phyloP scores from a whole-genome alignment of 306 rosid species.

The Acacia crassicarpa region DNA sequence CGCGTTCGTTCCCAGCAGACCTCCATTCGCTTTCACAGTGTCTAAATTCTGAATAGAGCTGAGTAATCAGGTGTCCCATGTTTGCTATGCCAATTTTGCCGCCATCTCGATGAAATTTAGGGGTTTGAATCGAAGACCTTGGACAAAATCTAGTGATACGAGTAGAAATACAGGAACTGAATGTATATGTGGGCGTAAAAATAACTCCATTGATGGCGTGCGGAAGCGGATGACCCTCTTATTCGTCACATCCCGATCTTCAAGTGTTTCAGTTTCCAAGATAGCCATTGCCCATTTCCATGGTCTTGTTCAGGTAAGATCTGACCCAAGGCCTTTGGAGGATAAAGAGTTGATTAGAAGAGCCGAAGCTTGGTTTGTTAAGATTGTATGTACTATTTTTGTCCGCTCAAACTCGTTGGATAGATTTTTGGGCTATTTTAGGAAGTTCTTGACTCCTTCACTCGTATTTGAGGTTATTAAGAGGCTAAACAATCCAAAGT shows the following conservation, averaged over 20 bases:
- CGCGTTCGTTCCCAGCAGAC: slow-evolving; percentile 45
- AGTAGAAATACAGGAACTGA: slow-evolving; percentile 4
- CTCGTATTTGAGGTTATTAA: slow-evolving; percentile 67
- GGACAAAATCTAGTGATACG: background rate
- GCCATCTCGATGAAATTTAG: slow-evolving; percentile 38
- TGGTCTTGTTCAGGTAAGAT: slow-evolving; percentile 39
- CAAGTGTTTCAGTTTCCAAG: slow-evolving; percentile 53
- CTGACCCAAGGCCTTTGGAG: slow-evolving; percentile 32
- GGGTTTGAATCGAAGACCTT: slow-evolving; percentile 27
- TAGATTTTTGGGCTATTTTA: slow-evolving; percentile 46
- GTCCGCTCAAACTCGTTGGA: slow-evolving; percentile 52
- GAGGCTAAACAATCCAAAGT: slow-evolving; percentile 54
- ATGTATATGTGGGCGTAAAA: slow-evolving; percentile 29
- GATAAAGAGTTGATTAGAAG: slow-evolving; percentile 47
- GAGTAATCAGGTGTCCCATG: slow-evolving; percentile 18
- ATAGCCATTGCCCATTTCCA: slow-evolving; percentile 45
- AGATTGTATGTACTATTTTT: slow-evolving; percentile 70
- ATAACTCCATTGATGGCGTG: slow-evolving; percentile 39
- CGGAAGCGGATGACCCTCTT: slow-evolving; percentile 60
- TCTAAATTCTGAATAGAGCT: background rate
- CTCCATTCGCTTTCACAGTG: background rate
- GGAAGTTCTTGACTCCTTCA: slow-evolving; percentile 58
- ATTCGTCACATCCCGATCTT: slow-evolving; percentile 51
- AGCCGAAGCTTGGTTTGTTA: slow-evolving; percentile 74
- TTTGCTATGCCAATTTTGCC: slow-evolving; percentile 42